A percentile compares a stretch with the other conserved stretches of the same genome.
Evolutionary conservation across 345 rosid species (phyloP).

Genomic region (Zanthoxylum bungeanum): DNA sequence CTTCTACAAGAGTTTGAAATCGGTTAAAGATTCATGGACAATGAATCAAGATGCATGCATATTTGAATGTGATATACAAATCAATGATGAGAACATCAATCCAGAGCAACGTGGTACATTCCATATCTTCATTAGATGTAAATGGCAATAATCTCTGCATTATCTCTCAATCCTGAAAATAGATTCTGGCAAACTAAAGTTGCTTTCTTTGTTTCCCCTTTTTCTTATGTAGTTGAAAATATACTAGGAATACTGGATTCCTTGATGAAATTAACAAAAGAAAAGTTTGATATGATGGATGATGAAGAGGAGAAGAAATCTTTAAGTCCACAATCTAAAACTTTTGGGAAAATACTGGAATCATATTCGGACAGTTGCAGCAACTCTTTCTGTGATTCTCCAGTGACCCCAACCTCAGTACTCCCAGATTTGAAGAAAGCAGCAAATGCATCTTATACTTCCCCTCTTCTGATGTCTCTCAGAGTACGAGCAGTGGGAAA

Average conservation of each 20-base stretch:
- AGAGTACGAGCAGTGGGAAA: constrained; percentile 72
- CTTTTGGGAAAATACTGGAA: constrained; percentile 25
- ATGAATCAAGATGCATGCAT: constrained; percentile 41
- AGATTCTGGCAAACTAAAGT: no score
- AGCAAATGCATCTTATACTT: constrained; percentile 18
- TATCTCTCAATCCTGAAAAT: no score
- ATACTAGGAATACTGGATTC: constrained; percentile 56
- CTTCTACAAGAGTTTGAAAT: constrained; percentile 50
- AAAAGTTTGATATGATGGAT: constrained; percentile 59
- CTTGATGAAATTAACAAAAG: constrained; percentile 49
- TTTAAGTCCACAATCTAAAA: constrained; percentile 14
- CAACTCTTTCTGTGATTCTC: constrained; percentile 36
- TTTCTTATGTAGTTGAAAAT: constrained; percentile 40
- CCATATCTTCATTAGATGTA: not conserved
- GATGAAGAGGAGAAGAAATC: constrained; percentile 46
- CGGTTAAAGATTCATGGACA: constrained; percentile 70
- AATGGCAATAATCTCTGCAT: not conserved
- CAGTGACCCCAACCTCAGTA: constrained; percentile 53
- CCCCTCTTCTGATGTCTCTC: constrained; percentile 36
- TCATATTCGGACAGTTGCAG: constrained; percentile 39
- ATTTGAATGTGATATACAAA: constrained; percentile 30
- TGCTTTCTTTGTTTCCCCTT: not conserved
- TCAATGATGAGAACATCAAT: no score
- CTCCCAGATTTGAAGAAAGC: constrained; percentile 28
- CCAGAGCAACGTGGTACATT: constrained; percentile 53